Evolutionary conservation across 805 yeast genomes (phyloP), one percentile per base, ranked within the genome.

Genomic region (Blastobotrys parvus): DNA sequence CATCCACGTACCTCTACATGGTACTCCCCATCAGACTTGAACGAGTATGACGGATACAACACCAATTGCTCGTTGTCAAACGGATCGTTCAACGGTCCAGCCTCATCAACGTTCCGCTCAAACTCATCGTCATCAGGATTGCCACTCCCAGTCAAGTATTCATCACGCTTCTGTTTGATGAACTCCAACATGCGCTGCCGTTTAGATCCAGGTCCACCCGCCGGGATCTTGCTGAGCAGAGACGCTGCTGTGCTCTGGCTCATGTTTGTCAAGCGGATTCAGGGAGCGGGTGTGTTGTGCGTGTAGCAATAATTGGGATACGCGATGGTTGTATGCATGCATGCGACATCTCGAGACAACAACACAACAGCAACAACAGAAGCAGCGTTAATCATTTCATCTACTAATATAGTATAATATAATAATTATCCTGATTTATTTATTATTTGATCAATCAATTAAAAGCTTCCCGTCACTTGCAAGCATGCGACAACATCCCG

Each of bases 1-100:
- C 83, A 76, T 4, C 96, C 95, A 35, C 84, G 70, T 2, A 89
- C 75, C 29, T 77, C 77, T 1, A 82, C 74, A 32, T 73, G 72
- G 49, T 67, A 76, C 41, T 66, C 68, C 5, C 55, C 55, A 8
- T 54, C 58, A 16, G 48, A 54, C 8, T 49, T 45, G 4, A 75
- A 61, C 0, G 78, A 68, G 58, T 71, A 80, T 3, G 80, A 71
- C 18, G 81, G 82, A 51, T 75, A 79, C 32, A 81, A 61, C 2
- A 76, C 60, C n/a, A 86, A 70, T 15, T 72, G 63, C 23, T 87
- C 78, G 50, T 81, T 80, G 23, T 62, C 59, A 27, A 46, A 52
- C 23, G 59, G 53, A 7, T 44, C 44, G 10, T 47, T 45, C 21
- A 41, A n/a, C n/a, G 15, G 33, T 8, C 15, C 30, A 19, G 18